These are phyloP conservation scores for Populus tremula DNA, from an alignment of 345 rosid genomes.

Conservation along the genomic window DNA sequence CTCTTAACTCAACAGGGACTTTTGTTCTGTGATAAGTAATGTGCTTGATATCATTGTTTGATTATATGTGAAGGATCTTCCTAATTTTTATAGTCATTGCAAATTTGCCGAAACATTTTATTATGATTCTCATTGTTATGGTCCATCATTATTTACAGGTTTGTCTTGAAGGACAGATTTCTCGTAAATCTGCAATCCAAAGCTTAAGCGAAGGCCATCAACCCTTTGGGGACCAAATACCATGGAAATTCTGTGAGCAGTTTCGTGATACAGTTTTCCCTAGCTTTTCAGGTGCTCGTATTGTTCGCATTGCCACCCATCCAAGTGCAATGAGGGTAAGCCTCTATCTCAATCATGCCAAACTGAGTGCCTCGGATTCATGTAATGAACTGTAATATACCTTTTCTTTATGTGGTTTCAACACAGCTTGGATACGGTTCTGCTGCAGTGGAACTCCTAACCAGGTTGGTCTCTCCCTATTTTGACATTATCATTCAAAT, in stretches of 20 bases:
- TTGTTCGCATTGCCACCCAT: conserved; percentile 96
- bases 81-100: not conserved
- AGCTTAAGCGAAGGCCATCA: conserved; percentile 78
- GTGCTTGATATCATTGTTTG: not conserved
- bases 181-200: conserved; percentile 68
- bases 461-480: conserved; percentile 51
- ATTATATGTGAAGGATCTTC: not conserved
- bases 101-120: not conserved
- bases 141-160: conserved; percentile 40
- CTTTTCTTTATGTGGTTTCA: conserved; percentile 2
- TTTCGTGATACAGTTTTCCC: conserved; percentile 81
- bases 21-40: not conserved
- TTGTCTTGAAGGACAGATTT: conserved; percentile 88
- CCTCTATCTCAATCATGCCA: not conserved
- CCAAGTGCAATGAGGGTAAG: conserved; percentile 92
- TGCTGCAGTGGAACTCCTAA: conserved; percentile 77
- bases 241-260: conserved; percentile 96
- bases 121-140: not conserved
- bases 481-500: not conserved
- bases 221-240: conserved; percentile 95
- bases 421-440: conserved; percentile 95
- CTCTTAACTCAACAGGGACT: not conserved
- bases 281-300: conserved; percentile 90
- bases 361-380: conserved; percentile 13
- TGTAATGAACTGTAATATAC: conserved; percentile 17